Evolutionary conservation across 2,329 filamentous ascomycete genomes (phyloP), one percentile per base, ranked within the genome.

Genomic region (Diplodia seriata): DNA sequence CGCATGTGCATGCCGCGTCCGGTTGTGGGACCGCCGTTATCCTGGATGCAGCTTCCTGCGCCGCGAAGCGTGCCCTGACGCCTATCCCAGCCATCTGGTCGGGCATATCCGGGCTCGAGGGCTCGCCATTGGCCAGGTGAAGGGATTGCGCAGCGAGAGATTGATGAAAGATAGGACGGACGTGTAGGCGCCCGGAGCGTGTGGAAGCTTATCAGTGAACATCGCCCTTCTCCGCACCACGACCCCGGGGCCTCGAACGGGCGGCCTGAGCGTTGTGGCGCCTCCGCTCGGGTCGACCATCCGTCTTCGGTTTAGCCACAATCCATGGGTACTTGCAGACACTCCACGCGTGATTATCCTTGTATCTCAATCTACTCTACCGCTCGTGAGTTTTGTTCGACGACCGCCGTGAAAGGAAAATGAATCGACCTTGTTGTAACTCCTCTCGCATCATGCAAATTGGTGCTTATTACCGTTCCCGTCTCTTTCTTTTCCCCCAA

Each of bases 1-100:
- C 57, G 57, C 57, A 61, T 61, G 26, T 23, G 31, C 57, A 61
- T 61, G 26, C 40, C 57, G 5, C 23, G 14, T 61, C 40, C 9
- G 26, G 40, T 12, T 36, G 56, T 49, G 31, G 15, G 38, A 49
- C 56, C 55, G 55, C 31, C 23, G n/a, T 12, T 26, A 47, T 53
- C 7, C 50, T 51, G 50, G 12, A 29, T 36, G 3, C 18, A 47
- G 43, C 33, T 14, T 14, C 8, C 14, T 20, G 31, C 8, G 57
- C 26, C 31, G 26, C 40, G 23, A 8, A 26, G 23, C 5, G 40
- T 29, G 57, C 57, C 40, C 57, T 14, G 57, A 23, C 20, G 18
- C 26, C 26, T 49, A 12, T 20, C 6, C 55, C 36, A 47, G 55
- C 55, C 55, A 57, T n/a, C 26, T 33, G 38, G 4, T 49, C 56